These are phyloP conservation scores for Tetracladium maxilliforme DNA, from an alignment of 2,329 filamentous ascomycete genomes.

Conservation along the genomic window DNA sequence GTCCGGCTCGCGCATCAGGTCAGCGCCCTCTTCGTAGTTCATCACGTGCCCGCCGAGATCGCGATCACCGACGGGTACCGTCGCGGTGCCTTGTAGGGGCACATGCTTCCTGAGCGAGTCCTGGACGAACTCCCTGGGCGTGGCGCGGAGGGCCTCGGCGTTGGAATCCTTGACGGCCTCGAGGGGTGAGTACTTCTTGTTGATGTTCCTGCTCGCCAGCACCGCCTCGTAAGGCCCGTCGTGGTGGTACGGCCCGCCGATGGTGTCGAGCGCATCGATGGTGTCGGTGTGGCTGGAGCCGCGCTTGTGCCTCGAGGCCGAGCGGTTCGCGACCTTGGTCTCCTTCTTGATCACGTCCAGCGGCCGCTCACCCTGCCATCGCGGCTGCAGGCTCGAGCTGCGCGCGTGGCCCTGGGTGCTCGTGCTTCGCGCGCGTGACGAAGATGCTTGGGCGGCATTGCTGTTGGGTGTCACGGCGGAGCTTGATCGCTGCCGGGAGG, in stretches of 20 bases:
- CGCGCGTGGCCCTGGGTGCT: constrained; percentile 1
- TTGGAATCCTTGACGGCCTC: constrained; percentile 64
- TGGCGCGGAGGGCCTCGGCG: constrained; percentile 64
- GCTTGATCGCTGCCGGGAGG: too few species aligned
- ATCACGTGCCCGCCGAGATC: constrained; percentile 59
- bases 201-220: constrained; percentile 55
- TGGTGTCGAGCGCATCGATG: constrained; percentile 68
- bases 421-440: constrained; percentile 3
- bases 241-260: constrained; percentile 63
- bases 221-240: constrained; percentile 83
- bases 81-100: constrained; percentile 68
- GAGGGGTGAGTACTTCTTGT: constrained; percentile 50
- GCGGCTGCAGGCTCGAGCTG: constrained; percentile 4
- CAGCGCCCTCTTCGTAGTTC: constrained; percentile 72
- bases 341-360: constrained; percentile 52
- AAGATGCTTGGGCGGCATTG: constrained; percentile 6
- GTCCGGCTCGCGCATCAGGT: constrained; percentile 64
- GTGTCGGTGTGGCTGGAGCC: constrained; percentile 55
- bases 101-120: constrained; percentile 61
- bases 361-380: constrained; percentile 26
- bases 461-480: constrained; percentile 7
- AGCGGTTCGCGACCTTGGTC: constrained; percentile 47
- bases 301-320: constrained; percentile 50
- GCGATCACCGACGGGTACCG: constrained; percentile 55
- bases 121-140: constrained; percentile 60